These are phyloP conservation scores for Boletus reticuloceps DNA, from an alignment of 768 basidiomycete genomes.

Conservation along the genomic window DNA sequence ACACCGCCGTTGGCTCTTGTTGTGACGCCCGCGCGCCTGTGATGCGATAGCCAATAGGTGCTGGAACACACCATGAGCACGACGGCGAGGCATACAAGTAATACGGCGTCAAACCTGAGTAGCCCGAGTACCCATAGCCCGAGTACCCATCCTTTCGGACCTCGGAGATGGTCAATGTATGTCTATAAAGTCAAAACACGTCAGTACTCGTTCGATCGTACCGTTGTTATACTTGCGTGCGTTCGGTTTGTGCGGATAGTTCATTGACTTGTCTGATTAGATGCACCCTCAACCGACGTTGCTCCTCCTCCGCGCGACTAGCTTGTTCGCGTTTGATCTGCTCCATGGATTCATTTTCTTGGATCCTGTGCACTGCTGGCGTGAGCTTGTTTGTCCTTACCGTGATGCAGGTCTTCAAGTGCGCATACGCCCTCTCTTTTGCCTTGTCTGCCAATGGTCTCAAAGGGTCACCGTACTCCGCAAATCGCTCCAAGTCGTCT, in stretches of 20 bases:
- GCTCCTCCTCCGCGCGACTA: constrained; percentile 8
- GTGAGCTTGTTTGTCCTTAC: constrained; percentile 9
- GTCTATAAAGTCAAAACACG: neutral
- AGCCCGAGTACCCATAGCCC: no score
- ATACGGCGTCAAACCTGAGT: neutral
- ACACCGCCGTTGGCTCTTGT: constrained; percentile 14
- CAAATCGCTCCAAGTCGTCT: neutral
- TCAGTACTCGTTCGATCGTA: neutral
- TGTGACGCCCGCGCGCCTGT: constrained; percentile 4
- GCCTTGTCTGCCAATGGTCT: neutral
- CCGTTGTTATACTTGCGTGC: neutral
- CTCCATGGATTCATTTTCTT: neutral
- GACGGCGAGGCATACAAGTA: no score
- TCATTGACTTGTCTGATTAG: constrained; percentile 21
- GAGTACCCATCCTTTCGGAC: neutral
- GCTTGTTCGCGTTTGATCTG: neutral
- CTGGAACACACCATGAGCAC: neutral
- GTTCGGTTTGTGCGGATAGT: neutral
- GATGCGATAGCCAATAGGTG: neutral
- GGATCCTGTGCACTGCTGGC: constrained; percentile 6
- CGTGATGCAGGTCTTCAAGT: neutral
- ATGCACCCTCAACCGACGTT: constrained; percentile 4
- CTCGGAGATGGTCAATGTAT: constrained; percentile 11
- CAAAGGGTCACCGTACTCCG: neutral
- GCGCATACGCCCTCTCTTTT: neutral